Evolutionary conservation across 139 green algal species (phyloP).

Genomic region (Medakamo hakoo): DNA sequence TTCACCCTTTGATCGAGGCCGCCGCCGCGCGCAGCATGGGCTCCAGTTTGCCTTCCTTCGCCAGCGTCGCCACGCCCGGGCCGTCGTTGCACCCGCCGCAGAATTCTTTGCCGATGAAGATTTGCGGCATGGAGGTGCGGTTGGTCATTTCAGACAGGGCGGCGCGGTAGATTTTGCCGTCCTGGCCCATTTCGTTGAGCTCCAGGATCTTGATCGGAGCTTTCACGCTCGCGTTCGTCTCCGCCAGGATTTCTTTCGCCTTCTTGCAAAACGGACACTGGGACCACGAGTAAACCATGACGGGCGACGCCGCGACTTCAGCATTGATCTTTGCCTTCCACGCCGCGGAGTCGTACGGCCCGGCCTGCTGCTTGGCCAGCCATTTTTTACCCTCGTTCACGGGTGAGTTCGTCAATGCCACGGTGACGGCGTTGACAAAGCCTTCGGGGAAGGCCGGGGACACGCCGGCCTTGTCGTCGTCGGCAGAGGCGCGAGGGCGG

Average conservation of each 20-base stretch:
- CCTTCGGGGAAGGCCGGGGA: not conserved
- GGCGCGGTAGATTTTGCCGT: slow-evolving; percentile 33
- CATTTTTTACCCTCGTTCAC: slow-evolving; percentile 16
- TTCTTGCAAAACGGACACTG: slow-evolving; percentile 34
- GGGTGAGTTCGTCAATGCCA: slow-evolving; percentile 22
- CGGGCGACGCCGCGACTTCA: slow-evolving; percentile 13
- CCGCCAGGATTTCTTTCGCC: slow-evolving; percentile 31
- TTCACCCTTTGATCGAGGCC: slow-evolving; percentile 10
- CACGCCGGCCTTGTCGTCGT: too few relatives aligned
- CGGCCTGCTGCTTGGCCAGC: slow-evolving; percentile 18
- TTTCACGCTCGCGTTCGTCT: slow-evolving; percentile 25
- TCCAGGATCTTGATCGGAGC: slow-evolving; percentile 35
- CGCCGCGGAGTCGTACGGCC: slow-evolving; percentile 26
- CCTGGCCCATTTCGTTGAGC: slow-evolving; percentile 28
- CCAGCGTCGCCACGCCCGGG: slow-evolving; percentile 35
- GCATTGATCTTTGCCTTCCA: slow-evolving; percentile 14
- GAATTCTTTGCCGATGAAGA: slow-evolving; percentile 27
- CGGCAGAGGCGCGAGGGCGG: too few relatives aligned
- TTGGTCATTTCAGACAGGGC: slow-evolving; percentile 24
- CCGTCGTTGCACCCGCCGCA: slow-evolving; percentile 55
- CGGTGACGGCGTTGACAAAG: slow-evolving; percentile 18
- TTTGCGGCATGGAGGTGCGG: slow-evolving; percentile 38
- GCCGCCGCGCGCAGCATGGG: slow-evolving; percentile 36
- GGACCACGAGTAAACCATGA: slow-evolving; percentile 16
- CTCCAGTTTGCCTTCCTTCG: slow-evolving; percentile 37